phyloP scores from a whole-genome alignment of 2,329 filamentous ascomycete species.

The Epicoccum sorghinum region DNA sequence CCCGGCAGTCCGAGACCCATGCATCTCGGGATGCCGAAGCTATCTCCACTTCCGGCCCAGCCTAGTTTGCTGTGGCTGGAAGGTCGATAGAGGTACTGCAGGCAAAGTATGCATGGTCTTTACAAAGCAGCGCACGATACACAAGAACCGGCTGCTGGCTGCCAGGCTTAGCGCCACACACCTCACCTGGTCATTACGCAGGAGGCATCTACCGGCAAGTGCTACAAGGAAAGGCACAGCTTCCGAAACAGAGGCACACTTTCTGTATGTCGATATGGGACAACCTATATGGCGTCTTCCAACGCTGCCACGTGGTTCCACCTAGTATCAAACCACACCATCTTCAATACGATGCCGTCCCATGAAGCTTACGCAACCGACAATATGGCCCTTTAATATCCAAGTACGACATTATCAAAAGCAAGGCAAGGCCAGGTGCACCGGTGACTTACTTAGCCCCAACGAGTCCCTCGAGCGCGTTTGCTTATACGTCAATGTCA shows the following conservation, averaged over 20 bases:
- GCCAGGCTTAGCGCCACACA: slow-evolving; percentile 7
- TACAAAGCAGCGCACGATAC: slow-evolving; percentile 3
- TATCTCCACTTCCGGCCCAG: slow-evolving; percentile 1
- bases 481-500: slow-evolving; percentile 11
- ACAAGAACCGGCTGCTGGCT: slow-evolving; percentile 5
- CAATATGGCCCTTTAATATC: neutral
- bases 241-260: slow-evolving; percentile 3
- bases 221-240: slow-evolving; percentile 14
- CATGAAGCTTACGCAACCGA: slow-evolving; percentile 1
- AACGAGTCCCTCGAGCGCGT: neutral
- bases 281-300: slow-evolving; percentile 3
- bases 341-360: slow-evolving; percentile 1
- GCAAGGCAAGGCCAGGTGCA: neutral
- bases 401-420: slow-evolving; percentile 3
- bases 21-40: slow-evolving; percentile 17
- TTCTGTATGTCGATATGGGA: slow-evolving; percentile 9
- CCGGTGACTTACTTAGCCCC: neutral
- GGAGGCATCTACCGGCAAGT: slow-evolving; percentile 11
- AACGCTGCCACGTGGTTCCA: slow-evolving; percentile 20
- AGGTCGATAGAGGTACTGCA: slow-evolving; percentile 1
- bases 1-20: slow-evolving; percentile 6
- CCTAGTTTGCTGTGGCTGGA: neutral
- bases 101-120: slow-evolving; percentile 1
- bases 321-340: slow-evolving; percentile 6
- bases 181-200: slow-evolving; percentile 5